phyloP scores from a whole-genome alignment of 768 basidiomycete species.

The Termitomyces sp. region DNA sequence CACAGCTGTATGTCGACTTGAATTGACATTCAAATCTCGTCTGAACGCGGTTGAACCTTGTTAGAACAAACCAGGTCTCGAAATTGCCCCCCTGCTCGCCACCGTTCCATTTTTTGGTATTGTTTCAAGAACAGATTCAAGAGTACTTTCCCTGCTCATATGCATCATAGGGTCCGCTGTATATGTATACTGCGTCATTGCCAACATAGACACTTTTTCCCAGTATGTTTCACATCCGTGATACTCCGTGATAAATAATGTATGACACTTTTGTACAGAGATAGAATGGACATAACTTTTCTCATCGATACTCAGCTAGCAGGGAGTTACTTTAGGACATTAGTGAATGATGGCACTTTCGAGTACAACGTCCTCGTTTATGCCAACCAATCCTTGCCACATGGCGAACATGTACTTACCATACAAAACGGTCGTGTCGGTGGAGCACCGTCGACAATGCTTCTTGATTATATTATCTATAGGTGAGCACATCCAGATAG shows the following conservation, averaged over 20 bases:
- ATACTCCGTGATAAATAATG: not conserved
- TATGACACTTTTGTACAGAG: conserved; percentile 11
- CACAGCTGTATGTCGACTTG: conserved; percentile 11
- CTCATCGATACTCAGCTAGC: conserved; percentile 26
- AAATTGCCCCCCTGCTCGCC: conserved; percentile 17
- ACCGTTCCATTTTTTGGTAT: conserved; percentile 29
- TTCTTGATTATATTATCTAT: conserved; percentile 37
- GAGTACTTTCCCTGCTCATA: not conserved
- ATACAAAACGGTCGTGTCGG: conserved; percentile 26
- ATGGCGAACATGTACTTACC: conserved; percentile 23
- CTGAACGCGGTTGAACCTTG: conserved; percentile 7
- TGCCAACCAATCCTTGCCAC: conserved; percentile 19
- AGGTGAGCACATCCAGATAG: conserved; percentile 20
- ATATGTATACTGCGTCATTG: conserved; percentile 34
- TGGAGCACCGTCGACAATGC: conserved; percentile 21
- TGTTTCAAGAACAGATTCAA: not conserved
- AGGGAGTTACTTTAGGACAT: conserved; percentile 20
- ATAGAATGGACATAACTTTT: conserved; percentile 30
- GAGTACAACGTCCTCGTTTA: conserved; percentile 31
- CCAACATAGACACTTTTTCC: conserved; percentile 17
- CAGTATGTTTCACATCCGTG: conserved; percentile 7
- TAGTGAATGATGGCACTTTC: conserved; percentile 16
- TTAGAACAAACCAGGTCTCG: conserved; percentile 9
- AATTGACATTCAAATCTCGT: conserved; percentile 2
- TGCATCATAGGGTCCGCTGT: conserved; percentile 31